Evolutionary conservation across 768 basidiomycete species (phyloP), one percentile per base, ranked within the genome.

Genomic region (Pulveroboletus frians): DNA sequence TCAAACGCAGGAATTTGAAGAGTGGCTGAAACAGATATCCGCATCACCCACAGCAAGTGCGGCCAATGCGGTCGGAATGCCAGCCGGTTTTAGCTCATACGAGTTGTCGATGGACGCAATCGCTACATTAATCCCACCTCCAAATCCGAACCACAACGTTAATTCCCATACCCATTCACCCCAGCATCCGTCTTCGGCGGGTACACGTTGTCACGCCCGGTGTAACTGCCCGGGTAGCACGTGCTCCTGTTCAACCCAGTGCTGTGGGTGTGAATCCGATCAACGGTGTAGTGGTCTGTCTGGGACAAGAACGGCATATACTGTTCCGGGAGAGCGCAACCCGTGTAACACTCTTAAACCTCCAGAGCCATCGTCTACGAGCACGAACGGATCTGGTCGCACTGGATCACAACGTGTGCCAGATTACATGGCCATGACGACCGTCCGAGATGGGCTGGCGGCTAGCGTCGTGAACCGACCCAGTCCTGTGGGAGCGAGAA

Each of bases 11-110:
- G 71, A 74, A 49, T 76, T 84, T 37, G 83, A 83, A 58, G 81
- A 84, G 49, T 85, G 83, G 83, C 70, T 84, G 47, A 75, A 75
- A 46, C 77, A 81, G 55, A 69, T 81, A 20, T 62, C 66, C 8
- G 45, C 56, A 17, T 49, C 59, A 5, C 59, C 65, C 34, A 23
- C 54, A 26, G 11, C 51, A 1, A 38, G 38, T 21, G 34, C 50
- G 20, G 55, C 42, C 5, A 50, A 51, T 40, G 23, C 50, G 30
- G 55, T 58, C 45, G 63, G 63, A 45, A 55, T 58, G 39, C 36
- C 59, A 1, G 5, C 62, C 26, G 29, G 47, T 35, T 56, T 71
- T 72, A 44, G 60, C 57, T 56, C 62, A n/a, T 70, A 51, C 58
- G 70, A 53, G 13, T 53, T 49, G 35, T 59, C 55, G 32, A 57